Evolutionary conservation across 805 yeast genomes (phyloP).

Genomic region (Saturnispora gosingensis): DNA sequence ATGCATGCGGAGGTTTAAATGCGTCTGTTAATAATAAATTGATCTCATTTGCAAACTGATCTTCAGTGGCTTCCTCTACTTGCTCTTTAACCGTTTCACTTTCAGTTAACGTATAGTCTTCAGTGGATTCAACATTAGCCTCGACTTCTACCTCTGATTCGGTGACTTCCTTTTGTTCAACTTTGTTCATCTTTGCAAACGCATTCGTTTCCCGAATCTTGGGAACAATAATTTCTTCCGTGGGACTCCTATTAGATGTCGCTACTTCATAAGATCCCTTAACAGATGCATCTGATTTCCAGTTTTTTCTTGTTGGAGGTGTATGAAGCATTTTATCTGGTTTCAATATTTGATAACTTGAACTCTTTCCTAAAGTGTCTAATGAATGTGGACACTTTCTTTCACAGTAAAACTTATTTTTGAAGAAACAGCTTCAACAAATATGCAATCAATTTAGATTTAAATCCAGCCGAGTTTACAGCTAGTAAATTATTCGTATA

Average conservation of each 20-base stretch:
- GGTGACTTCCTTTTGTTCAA: neutral
- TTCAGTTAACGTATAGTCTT: neutral
- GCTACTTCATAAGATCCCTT: neutral
- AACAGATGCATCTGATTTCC: conserved; percentile 20
- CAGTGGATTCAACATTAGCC: neutral
- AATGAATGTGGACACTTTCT: neutral
- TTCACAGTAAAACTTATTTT: neutral
- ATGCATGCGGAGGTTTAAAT: conserved; percentile 13
- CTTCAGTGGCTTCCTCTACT: neutral
- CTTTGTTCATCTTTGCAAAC: neutral
- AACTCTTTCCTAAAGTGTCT: neutral
- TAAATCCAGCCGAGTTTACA: neutral
- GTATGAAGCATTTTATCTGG: conserved; percentile 24
- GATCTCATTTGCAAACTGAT: conserved; percentile 2
- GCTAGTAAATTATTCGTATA: neutral
- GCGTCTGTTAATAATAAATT: conserved; percentile 12
- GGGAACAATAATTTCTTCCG: neutral
- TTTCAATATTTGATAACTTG: neutral
- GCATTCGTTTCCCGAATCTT: neutral
- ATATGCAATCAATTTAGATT: neutral
- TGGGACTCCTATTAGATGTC: neutral
- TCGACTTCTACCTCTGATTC: neutral
- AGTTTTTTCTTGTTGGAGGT: conserved; percentile 26
- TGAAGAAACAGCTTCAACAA: neutral
- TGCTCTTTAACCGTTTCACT: neutral